Evolutionary conservation across 1,139 yeast genomes (phyloP).

Genomic region (Pichia sp.): DNA sequence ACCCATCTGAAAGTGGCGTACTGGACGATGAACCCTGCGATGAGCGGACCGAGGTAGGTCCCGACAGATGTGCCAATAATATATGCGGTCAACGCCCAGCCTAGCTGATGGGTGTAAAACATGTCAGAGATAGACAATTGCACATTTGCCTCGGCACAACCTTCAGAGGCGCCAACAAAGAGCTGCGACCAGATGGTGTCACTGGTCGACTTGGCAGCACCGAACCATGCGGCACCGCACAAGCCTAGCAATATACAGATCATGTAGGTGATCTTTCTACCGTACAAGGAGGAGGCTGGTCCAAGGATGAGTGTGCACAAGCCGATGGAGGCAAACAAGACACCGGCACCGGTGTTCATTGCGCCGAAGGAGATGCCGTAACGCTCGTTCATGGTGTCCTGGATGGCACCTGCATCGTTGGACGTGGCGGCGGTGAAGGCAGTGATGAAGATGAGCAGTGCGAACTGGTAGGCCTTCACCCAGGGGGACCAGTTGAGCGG

Average conservation of each 20-base stretch:
- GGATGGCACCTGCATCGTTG: constrained; percentile 78
- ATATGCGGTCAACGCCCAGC: constrained; percentile 72
- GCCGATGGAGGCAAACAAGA: constrained; percentile 71
- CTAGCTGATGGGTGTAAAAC: constrained; percentile 75
- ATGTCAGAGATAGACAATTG: constrained; percentile 74
- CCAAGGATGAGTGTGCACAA: constrained; percentile 66
- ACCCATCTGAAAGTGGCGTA: constrained; percentile 73
- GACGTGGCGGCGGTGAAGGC: constrained; percentile 84
- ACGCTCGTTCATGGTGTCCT: constrained; percentile 62
- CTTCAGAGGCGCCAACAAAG: constrained; percentile 77
- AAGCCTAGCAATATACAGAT: constrained; percentile 61
- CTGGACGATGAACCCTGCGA: constrained; percentile 68
- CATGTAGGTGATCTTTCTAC: constrained; percentile 65
- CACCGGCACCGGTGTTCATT: constrained; percentile 86
- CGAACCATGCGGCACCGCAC: constrained; percentile 75
- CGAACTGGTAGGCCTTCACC: constrained; percentile 60
- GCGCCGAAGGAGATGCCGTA: constrained; percentile 67
- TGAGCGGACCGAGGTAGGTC: constrained; percentile 74
- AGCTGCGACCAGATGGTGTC: constrained; percentile 83
- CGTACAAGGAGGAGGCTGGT: constrained; percentile 75
- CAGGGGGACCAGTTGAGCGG: constrained; percentile 50
- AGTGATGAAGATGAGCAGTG: constrained; percentile 62
- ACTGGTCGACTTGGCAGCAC: constrained; percentile 46
- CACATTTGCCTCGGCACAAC: constrained; percentile 88
- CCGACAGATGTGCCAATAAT: constrained; percentile 79